phyloP scores from a whole-genome alignment of 2,329 filamentous ascomycete species.

The Salinomyces thailandicus region DNA sequence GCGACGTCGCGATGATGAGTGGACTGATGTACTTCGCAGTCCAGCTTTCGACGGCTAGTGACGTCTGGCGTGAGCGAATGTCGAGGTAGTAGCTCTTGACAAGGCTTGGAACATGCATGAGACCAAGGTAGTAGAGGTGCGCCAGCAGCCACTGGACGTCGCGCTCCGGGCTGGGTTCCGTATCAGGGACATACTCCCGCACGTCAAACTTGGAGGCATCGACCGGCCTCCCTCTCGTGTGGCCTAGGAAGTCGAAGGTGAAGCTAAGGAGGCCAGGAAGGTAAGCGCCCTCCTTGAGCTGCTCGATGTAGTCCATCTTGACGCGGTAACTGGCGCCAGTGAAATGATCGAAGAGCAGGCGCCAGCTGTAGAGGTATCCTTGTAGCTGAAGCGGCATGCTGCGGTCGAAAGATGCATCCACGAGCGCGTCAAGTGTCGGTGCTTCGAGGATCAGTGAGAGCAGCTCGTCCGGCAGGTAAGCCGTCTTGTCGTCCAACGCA shows the following conservation, averaged over 20 bases:
- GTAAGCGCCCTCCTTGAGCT: conserved; percentile 64
- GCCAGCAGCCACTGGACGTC: conserved; percentile 75
- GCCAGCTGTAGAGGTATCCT: conserved; percentile 80
- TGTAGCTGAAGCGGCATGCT: conserved; percentile 59
- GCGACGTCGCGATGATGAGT: conserved; percentile 52
- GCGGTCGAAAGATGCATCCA: conserved; percentile 53
- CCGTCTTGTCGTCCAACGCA: conserved; percentile 59
- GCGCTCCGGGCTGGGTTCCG: conserved; percentile 52
- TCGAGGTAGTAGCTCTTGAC: conserved; percentile 79
- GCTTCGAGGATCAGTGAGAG: conserved; percentile 72
- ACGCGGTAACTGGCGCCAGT: conserved; percentile 55
- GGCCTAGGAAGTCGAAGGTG: conserved; percentile 73
- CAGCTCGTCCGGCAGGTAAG: conserved; percentile 70
- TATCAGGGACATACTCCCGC: conserved; percentile 48
- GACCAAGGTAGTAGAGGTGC: conserved; percentile 72
- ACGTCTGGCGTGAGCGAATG: conserved; percentile 67
- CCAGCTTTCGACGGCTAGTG: conserved; percentile 70
- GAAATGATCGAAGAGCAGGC: conserved; percentile 80
- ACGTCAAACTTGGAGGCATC: conserved; percentile 62
- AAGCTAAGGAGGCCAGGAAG: conserved; percentile 64
- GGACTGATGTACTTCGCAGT: conserved; percentile 72
- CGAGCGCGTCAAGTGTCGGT: conserved; percentile 58
- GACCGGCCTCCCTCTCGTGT: conserved; percentile 60
- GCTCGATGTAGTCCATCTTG: conserved; percentile 66
- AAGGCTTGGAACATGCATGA: conserved; percentile 66